Evolutionary conservation across 805 yeast genomes (phyloP), one percentile per base, ranked within the genome.

Genomic region (Spathaspora passalidarum): DNA sequence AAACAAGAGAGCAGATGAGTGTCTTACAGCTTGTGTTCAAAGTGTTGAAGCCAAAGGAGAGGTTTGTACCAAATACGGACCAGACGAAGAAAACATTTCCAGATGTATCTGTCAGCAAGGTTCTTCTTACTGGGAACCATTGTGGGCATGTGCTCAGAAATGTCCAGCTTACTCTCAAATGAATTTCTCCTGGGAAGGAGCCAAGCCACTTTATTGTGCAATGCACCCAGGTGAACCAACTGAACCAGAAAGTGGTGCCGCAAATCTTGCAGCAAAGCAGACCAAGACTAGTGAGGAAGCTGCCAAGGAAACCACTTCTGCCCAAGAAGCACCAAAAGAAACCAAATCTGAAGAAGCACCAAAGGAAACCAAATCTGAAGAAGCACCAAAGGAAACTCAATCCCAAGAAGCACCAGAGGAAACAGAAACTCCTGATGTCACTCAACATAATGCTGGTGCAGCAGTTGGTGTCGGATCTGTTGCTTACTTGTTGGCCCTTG

Each of bases 201-300:
- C 38, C n/a, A 36, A 36, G 22, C 21, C 38, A 10, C 14, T 36
- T 18, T 36, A 36, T 16, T 36, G 38, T 36, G 38, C 22, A n/a
- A 11, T 5, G 21, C 17, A 16, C 22, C 38, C 21, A 36, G 38
- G 38, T 10, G 38, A 36, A 20, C 38, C 38, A 36, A n/a, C 13
- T 3, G 38, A 36, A 18, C 38, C 38, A 36, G 38, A 26, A 26
- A n/a, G n/a, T n/a, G n/a, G n/a, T n/a, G n/a, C n/a, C n/a, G n/a
- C n/a, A n/a, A n/a, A n/a, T n/a, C n/a, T n/a, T n/a, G 23, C 14
- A 36, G 22, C 38, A 36, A n/a, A 36, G 17, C 17, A 36, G 3
- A 5, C 38, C 10, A 19, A 35, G 14, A 5, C 9, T n/a, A n/a
- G n/a, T 13, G 19, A 7, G 14, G 22, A 35, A 35, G 5, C 38